Conservation (phyloP, 2,329 filamentous ascomycete species). For the Curvularia hawaiiensis region DNA sequence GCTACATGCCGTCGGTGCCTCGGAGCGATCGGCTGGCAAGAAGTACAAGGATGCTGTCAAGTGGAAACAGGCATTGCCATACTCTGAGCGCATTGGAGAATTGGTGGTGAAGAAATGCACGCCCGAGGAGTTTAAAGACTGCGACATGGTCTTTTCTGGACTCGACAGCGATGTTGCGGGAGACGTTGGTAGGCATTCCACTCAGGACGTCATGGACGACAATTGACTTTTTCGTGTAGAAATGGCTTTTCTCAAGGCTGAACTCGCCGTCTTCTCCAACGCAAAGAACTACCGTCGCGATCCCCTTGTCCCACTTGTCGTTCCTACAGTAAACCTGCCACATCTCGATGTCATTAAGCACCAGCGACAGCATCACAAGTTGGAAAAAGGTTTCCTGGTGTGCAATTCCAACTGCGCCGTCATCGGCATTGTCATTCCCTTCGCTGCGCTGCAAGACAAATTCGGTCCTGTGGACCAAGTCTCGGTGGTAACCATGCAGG, state of each 20-base stretch:
- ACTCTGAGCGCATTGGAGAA: conserved; percentile 75
- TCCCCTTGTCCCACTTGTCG: conserved; percentile 87
- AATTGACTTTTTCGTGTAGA: conserved; percentile 53
- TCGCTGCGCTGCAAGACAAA: conserved; percentile 83
- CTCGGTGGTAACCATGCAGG: conserved; percentile 92
- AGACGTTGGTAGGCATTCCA: conserved; percentile 72
- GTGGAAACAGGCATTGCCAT: conserved; percentile 91
- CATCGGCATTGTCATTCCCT: conserved; percentile 93
- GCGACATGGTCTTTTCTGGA: conserved; percentile 91
- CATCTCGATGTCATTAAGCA: conserved; percentile 90
- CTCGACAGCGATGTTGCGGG: conserved; percentile 92
- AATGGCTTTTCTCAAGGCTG: conserved; percentile 85
- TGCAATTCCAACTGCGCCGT: conserved; percentile 99
- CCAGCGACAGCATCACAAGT: conserved; percentile 73
- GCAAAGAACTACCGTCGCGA: conserved; percentile 96
- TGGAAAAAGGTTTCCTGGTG: conserved; percentile 88
- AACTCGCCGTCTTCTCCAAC: conserved; percentile 94
- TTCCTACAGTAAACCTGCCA: conserved; percentile 89
- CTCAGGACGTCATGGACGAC: not conserved
- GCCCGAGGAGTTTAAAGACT: conserved; percentile 82
- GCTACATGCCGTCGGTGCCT: conserved; percentile 88
- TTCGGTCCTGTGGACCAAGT: conserved; percentile 81
- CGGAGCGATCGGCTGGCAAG: conserved; percentile 87
- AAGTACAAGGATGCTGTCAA: conserved; percentile 91
- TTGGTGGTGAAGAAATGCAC: conserved; percentile 86